Conservation (phyloP, 139 green algal genomes). For the Coccomyxa sp. region DNA sequence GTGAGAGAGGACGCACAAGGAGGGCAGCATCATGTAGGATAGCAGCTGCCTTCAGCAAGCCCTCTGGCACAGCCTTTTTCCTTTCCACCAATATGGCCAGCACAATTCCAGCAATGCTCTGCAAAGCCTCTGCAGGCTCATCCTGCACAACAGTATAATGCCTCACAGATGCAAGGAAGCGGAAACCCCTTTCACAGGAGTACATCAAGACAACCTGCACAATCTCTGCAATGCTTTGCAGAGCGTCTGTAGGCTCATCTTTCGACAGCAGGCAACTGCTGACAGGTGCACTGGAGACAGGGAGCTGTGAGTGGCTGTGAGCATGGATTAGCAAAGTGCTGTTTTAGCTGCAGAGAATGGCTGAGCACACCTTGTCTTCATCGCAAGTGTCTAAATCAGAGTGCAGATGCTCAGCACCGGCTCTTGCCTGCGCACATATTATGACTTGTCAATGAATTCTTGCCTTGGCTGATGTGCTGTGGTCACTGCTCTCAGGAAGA, state of each 20-base stretch:
- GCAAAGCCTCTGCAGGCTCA: neutral
- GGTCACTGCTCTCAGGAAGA: neutral
- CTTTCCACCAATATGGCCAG: neutral
- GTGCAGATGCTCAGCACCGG: neutral
- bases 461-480: neutral
- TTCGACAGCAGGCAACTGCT: too few relatives aligned
- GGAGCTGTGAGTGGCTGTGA: too few relatives aligned
- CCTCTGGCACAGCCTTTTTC: neutral
- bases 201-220: too few relatives aligned
- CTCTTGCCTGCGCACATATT: neutral
- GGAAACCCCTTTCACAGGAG: too few relatives aligned
- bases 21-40: neutral
- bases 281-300: too few relatives aligned
- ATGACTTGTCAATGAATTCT: neutral
- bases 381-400: neutral
- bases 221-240: too few relatives aligned
- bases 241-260: too few relatives aligned
- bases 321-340: too few relatives aligned
- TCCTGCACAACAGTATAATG: too few relatives aligned
- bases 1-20: neutral
- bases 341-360: neutral
- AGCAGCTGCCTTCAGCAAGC: neutral
- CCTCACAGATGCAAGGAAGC: too few relatives aligned
- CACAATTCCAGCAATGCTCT: neutral
- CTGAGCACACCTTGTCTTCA: neutral